These are phyloP conservation scores for Coemansia asiatica DNA, from an alignment of 192 early-diverging fungal genomes.

Conservation along the genomic window DNA sequence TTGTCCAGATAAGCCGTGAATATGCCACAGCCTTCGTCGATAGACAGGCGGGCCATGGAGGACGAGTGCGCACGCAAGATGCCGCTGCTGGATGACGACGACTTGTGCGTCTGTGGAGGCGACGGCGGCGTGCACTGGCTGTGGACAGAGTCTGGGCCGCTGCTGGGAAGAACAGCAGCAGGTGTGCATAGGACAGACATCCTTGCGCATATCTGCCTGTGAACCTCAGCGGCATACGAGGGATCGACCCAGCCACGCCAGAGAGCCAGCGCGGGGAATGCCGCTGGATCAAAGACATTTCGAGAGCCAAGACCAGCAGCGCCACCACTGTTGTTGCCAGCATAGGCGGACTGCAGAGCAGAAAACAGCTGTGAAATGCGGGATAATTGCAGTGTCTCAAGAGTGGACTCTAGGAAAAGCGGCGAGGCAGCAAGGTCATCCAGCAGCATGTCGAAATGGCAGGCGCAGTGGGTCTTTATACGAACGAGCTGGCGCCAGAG, in stretches of 20 bases:
- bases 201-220: conserved; percentile 14
- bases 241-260: conserved; percentile 54
- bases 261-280: conserved; percentile 23
- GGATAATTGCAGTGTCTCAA: conserved; percentile 44
- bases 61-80: not conserved
- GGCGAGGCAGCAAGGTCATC: conserved; percentile 29
- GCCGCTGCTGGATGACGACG: conserved; percentile 13
- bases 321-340: not conserved
- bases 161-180: not conserved
- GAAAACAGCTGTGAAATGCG: conserved; percentile 39
- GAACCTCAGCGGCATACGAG: conserved; percentile 18
- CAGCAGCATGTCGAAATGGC: conserved; percentile 25
- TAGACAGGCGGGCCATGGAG: not conserved
- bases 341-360: conserved; percentile 28
- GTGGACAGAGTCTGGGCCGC: not conserved
- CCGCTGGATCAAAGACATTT: not conserved
- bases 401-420: conserved; percentile 36
- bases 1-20: conserved; percentile 31
- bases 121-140: conserved; percentile 18
- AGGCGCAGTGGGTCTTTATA: conserved; percentile 23
- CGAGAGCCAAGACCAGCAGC: not conserved
- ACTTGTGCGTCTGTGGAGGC: conserved; percentile 28
- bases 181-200: conserved; percentile 14
- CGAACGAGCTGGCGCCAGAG: conserved; percentile 41
- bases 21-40: conserved; percentile 4